Base-by-base conservation (phyloP, 192 early-diverging fungal species). In the Coemansia sp. region DNA sequence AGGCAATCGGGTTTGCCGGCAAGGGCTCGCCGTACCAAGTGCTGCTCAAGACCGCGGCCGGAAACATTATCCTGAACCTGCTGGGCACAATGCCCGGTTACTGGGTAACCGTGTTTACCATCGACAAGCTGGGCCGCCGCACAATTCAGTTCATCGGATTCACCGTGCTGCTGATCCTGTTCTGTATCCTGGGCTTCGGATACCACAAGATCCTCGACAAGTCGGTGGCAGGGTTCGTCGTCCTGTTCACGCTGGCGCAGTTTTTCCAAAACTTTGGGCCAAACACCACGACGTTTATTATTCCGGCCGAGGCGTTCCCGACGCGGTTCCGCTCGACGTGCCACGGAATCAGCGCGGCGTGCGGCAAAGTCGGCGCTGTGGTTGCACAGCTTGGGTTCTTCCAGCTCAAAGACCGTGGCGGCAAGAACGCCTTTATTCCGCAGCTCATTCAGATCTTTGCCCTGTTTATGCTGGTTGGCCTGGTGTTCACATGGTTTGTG, bases 221-320 rank as follows among this genome's bases (percentile, higher is more conserved):
- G 51, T 90, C 89, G 0, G 52, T 65, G 0, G 79, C 71, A 7
- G 82, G 82, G 8, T 92, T 89, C 64, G 82, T 89, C 39, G 77
- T 90, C 5, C 64, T 92, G 27, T 92, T 86, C 60, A 83, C 86
- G 1, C 54, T 84, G 8, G 86, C 88, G 2, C 87, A 90, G 65
- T 73, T 93, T 63, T 93, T 96, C 85, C 92, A 92, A 83, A 94
- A 98, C 86, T 96, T 93, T 85, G 96, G 96, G 6, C 96, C 96
- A 57, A 98, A 98, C 79, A 66, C 86, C 17, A 98, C 95, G 5
- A 93, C 92, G 0, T 93, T 93, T 57, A 86, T 93, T 45, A 86
- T 92, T 53, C 92, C 92, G 37, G 88, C 87, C 60, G 92, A 93
- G 67, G 85, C 85, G 10, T 93, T 91, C 80, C 92, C 92, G 3